These are phyloP conservation scores for Aaosphaeria arxii DNA, from an alignment of 2,329 filamentous ascomycete species.

Conservation along the genomic window DNA sequence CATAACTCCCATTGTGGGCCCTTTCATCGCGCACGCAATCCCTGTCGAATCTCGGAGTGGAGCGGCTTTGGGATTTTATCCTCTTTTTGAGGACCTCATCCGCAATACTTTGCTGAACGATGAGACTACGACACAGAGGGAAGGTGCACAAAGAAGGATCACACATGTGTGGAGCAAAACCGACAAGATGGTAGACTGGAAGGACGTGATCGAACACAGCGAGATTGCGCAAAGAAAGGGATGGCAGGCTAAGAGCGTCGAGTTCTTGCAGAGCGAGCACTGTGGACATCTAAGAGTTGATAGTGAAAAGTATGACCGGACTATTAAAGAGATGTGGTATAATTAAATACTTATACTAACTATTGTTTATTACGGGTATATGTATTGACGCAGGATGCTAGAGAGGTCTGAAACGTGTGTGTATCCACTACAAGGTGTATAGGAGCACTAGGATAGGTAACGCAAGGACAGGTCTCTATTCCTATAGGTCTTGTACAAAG, in stretches of 20 bases:
- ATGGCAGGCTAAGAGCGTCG: conserved; percentile 2
- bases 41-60: not conserved
- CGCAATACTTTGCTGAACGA: conserved; percentile 3
- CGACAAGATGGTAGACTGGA: conserved; percentile 2
- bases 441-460: too few relatives aligned
- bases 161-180: conserved; percentile 2
- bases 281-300: conserved; percentile 2
- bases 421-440: too few relatives aligned
- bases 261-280: conserved; percentile 3
- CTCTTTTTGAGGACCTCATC: conserved; percentile 2
- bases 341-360: too few relatives aligned
- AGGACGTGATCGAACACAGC: conserved; percentile 2
- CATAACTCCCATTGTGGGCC: not conserved
- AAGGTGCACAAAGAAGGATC: too few relatives aligned
- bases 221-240: conserved; percentile 1
- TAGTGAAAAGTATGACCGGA: not conserved
- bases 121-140: not conserved
- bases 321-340: conserved; percentile 2
- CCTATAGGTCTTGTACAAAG: too few relatives aligned
- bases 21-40: not conserved
- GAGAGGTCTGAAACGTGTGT: too few relatives aligned
- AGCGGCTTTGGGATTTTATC: not conserved
- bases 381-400: too few relatives aligned
- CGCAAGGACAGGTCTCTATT: too few relatives aligned
- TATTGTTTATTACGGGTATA: too few relatives aligned